Evolutionary conservation across 1,284 basidiomycete genomes (phyloP), one percentile per base, ranked within the genome.

Genomic region (Fomes fomentarius): DNA sequence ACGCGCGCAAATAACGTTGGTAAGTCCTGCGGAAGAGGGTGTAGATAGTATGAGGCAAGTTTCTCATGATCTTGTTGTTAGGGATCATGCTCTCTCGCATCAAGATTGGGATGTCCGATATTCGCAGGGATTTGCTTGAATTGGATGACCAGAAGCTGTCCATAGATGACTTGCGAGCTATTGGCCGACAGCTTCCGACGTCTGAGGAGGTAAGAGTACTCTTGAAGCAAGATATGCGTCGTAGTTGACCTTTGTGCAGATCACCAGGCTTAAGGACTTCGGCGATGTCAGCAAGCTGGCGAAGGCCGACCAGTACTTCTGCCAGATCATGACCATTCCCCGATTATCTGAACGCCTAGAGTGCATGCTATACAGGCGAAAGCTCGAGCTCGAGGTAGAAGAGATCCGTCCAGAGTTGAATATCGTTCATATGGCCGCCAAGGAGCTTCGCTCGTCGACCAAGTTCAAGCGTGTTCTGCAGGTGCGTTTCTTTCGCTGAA

Each of bases 1-100:
- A 88, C 84, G 10, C 79, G 92, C n/a, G 91, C 93, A 1, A 93
- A 93, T 61, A 91, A 94, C 64, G 79, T 94, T 61, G 87, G 91
- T 87, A 63, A 63, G 30, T 50, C 14, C n/a, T n/a, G n/a, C n/a
- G n/a, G n/a, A n/a, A n/a, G n/a, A n/a, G n/a, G n/a, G n/a, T n/a
- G n/a, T n/a, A n/a, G n/a, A n/a, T n/a, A n/a, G n/a, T n/a, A n/a
- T n/a, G n/a, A n/a, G 37, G 28, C 6, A 25, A 39, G 25, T 19
- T 51, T 35, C 39, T 46, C 41, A 63, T 50, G 52, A 12, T 41
- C 4, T 33, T 44, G 50, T 26, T 4, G 44, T 15, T 54, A 91
- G 90, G 83, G 1, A 93, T 95, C 62, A 91, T 94, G 87, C 74
- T 96, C 2, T 84, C 86, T 2, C 77, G 85, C 9, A 83, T 95